Evolutionary conservation across 2,329 filamentous ascomycete genomes (phyloP).

Genomic region (Claviceps sp.): DNA sequence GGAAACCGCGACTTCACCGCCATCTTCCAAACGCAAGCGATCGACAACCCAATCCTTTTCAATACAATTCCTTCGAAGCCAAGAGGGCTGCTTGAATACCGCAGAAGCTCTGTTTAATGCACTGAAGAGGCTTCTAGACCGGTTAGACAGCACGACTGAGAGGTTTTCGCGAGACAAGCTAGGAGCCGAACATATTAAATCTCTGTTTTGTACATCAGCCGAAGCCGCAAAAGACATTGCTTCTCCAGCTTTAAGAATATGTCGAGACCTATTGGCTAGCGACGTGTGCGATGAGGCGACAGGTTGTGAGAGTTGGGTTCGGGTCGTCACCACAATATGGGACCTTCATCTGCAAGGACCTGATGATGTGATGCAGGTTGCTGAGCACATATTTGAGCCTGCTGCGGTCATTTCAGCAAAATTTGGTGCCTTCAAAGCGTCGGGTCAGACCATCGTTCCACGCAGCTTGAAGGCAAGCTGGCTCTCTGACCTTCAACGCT

Average conservation of each 20-base stretch:
- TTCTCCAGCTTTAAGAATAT: slow-evolving; percentile 32
- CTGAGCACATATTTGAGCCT: slow-evolving; percentile 30
- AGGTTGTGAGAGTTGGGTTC: slow-evolving; percentile 33
- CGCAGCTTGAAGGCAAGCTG: slow-evolving; percentile 22
- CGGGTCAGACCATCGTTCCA: slow-evolving; percentile 5
- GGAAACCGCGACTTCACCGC: slow-evolving; percentile 12
- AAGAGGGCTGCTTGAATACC: slow-evolving; percentile 29
- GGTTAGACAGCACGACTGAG: slow-evolving; percentile 23
- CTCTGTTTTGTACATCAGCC: slow-evolving; percentile 38
- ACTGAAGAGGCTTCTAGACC: slow-evolving; percentile 31
- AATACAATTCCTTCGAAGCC: slow-evolving; percentile 25
- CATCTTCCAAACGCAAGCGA: slow-evolving; percentile 33
- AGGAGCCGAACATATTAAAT: slow-evolving; percentile 44
- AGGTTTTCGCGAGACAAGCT: slow-evolving; percentile 31
- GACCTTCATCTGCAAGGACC: slow-evolving; percentile 37
- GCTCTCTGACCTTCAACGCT: slow-evolving; percentile 31
- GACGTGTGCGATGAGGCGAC: slow-evolving; percentile 19
- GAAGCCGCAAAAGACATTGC: slow-evolving; percentile 32
- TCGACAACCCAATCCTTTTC: slow-evolving; percentile 22
- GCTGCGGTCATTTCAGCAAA: slow-evolving; percentile 25
- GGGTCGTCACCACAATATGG: slow-evolving; percentile 34
- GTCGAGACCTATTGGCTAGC: slow-evolving; percentile 24
- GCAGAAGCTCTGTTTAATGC: slow-evolving; percentile 35
- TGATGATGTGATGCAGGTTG: slow-evolving; percentile 34
- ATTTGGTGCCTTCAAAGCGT: slow-evolving; percentile 19